A percentile compares a stretch with the other conserved stretches of the same genome.
These are phyloP conservation scores for Blastobotrys petasosporus DNA, from an alignment of 1,139 yeast genomes.

Conservation along the genomic window DNA sequence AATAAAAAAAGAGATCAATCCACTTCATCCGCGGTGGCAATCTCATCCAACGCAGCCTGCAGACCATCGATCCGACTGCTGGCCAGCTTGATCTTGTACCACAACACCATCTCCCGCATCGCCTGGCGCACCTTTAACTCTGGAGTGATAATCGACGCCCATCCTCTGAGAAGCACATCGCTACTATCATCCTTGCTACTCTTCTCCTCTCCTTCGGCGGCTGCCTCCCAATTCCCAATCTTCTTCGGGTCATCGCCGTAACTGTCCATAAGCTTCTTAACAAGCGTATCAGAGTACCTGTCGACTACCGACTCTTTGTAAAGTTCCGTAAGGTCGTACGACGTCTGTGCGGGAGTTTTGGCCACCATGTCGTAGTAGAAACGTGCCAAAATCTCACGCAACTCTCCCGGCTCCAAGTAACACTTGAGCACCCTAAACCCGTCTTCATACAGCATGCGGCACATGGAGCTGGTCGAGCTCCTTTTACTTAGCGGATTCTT, in stretches of 20 bases:
- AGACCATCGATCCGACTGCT: slow-evolving; percentile 15
- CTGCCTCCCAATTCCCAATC: not conserved
- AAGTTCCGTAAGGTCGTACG: slow-evolving; percentile 7
- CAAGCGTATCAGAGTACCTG: slow-evolving; percentile 2
- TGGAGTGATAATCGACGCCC: slow-evolving; percentile 11
- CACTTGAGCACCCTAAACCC: slow-evolving; percentile 12
- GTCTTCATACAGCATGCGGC: slow-evolving; percentile 12
- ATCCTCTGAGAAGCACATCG: slow-evolving; percentile 11
- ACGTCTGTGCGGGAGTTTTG: no score
- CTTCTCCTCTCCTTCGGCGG: not conserved
- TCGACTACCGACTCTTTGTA: slow-evolving; percentile 4
- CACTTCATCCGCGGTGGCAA: not conserved
- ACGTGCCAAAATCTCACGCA: slow-evolving; percentile 14
- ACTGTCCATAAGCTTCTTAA: not conserved
- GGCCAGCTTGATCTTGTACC: slow-evolving; percentile 16
- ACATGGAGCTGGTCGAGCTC: slow-evolving; percentile 1
- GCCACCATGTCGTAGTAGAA: slow-evolving; percentile 14
- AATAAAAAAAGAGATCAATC: not conserved
- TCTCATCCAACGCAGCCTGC: slow-evolving; percentile 5
- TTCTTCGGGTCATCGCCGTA: not conserved
- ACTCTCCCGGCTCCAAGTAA: slow-evolving; percentile 16
- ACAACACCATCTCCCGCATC: slow-evolving; percentile 16
- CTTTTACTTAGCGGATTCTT: no score
- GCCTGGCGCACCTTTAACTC: slow-evolving; percentile 14
- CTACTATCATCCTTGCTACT: not conserved